Percentiles rank a stretch among this genome's conserved stretches.
These are phyloP conservation scores for Colletotrichum echinochloae DNA, from an alignment of 2,329 filamentous ascomycete genomes.

Conservation along the genomic window DNA sequence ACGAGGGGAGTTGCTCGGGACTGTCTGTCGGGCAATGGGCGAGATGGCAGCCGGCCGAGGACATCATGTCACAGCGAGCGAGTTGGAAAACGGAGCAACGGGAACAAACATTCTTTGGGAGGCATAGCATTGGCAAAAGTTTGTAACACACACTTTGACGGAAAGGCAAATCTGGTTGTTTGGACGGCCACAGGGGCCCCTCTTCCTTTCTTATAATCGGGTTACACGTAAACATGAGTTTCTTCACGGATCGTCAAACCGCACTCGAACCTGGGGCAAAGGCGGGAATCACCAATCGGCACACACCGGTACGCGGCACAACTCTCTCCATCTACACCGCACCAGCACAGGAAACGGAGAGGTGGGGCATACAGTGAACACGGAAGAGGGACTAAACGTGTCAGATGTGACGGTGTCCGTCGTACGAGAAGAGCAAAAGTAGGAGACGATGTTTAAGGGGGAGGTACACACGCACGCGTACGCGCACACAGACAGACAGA, in stretches of 20 bases:
- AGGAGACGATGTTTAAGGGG: background rate
- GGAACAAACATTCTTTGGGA: background rate
- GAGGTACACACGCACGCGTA: too few relatives aligned
- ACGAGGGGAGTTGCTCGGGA: background rate
- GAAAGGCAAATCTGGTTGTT: background rate
- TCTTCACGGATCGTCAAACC: background rate
- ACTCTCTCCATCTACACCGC: background rate
- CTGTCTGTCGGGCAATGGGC: background rate
- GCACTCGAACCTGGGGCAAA: background rate
- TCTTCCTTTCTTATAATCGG: background rate
- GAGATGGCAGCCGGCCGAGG: background rate
- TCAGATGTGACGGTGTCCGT: background rate
- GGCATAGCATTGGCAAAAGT: constrained; percentile 1
- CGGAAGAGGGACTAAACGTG: background rate
- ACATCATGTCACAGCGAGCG: background rate
- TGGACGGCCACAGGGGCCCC: background rate
- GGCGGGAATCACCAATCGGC: background rate
- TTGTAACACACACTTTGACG: background rate
- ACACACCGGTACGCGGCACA: background rate
- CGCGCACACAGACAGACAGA: background rate
- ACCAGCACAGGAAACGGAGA: background rate
- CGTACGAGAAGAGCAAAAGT: background rate
- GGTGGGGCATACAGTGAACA: too few relatives aligned
- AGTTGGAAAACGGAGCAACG: background rate
- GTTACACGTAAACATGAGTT: background rate